A percentile compares a stretch with the other conserved stretches of the same genome.
Evolutionary conservation across 2,329 filamentous ascomycete species (phyloP).

Genomic region (Dothistroma pini): DNA sequence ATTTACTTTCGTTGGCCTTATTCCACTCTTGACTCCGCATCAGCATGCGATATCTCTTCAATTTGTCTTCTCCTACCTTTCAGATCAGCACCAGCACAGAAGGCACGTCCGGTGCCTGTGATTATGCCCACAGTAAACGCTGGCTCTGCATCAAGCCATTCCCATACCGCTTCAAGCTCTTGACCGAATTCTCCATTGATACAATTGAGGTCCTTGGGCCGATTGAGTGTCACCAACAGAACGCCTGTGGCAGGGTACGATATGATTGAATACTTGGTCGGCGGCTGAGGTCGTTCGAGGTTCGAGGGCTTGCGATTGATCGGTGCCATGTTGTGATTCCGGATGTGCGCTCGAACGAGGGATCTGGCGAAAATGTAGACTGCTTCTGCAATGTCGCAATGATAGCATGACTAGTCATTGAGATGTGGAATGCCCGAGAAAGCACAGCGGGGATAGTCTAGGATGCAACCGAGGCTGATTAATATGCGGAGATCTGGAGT

Average conservation of each 20-base stretch:
- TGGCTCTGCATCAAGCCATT: slow-evolving; percentile 35
- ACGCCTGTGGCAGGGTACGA: slow-evolving; percentile 34
- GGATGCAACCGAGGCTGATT: neutral
- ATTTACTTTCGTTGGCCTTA: slow-evolving; percentile 26
- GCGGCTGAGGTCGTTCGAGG: slow-evolving; percentile 23
- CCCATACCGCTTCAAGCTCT: slow-evolving; percentile 33
- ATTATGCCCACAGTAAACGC: slow-evolving; percentile 33
- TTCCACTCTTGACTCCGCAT: slow-evolving; percentile 32
- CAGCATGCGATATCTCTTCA: neutral
- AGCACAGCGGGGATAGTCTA: neutral
- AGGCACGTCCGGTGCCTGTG: slow-evolving; percentile 36
- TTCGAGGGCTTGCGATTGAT: slow-evolving; percentile 21
- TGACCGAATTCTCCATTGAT: slow-evolving; percentile 33
- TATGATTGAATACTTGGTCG: slow-evolving; percentile 27
- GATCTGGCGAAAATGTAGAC: neutral
- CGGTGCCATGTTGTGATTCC: slow-evolving; percentile 12
- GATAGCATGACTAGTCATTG: neutral
- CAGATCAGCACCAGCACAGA: slow-evolving; percentile 37
- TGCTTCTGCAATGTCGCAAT: neutral
- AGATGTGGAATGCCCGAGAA: neutral
- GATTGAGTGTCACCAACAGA: slow-evolving; percentile 34
- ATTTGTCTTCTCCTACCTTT: slow-evolving; percentile 28
- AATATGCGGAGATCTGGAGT: neutral
- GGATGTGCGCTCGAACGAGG: neutral
- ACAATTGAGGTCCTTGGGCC: slow-evolving; percentile 36